Percentiles rank a stretch among this genome's conserved stretches.
These are phyloP conservation scores for Suillus subalutaceus DNA, from an alignment of 768 basidiomycete species.

Conservation along the genomic window DNA sequence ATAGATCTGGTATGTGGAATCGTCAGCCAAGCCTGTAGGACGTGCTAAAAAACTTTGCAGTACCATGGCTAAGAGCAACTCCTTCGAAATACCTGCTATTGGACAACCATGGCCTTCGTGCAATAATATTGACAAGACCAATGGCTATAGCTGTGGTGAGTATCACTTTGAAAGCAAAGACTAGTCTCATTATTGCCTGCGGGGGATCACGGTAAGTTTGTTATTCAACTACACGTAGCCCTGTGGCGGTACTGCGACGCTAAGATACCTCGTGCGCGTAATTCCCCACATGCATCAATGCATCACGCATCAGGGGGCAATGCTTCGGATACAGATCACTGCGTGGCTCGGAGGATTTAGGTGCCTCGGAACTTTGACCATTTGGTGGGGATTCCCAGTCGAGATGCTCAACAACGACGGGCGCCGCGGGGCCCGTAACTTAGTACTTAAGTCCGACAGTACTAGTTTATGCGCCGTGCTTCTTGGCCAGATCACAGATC, in stretches of 20 bases:
- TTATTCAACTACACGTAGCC: neutral
- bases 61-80: neutral
- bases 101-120: neutral
- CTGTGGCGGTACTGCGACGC: neutral
- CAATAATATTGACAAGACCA: neutral
- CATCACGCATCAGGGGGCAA: too few species aligned
- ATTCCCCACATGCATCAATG: too few species aligned
- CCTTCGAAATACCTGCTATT: neutral
- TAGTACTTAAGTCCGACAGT: constrained; percentile 89
- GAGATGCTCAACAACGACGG: constrained; percentile 80
- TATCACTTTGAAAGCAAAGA: neutral
- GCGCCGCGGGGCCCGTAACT: constrained; percentile 79
- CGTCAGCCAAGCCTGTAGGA: neutral
- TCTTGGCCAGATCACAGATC: constrained; percentile 94
- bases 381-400: constrained; percentile 87
- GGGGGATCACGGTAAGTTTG: neutral
- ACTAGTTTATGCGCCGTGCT: constrained; percentile 90
- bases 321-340: too few species aligned
- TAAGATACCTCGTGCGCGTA: neutral
- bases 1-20: constrained; percentile 5
- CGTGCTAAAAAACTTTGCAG: neutral
- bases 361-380: constrained; percentile 67
- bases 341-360: neutral
- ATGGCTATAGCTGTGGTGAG: neutral
- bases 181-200: neutral